These are phyloP conservation scores for Lactarius deliciosus DNA, from an alignment of 768 basidiomycete species.

Conservation along the genomic window DNA sequence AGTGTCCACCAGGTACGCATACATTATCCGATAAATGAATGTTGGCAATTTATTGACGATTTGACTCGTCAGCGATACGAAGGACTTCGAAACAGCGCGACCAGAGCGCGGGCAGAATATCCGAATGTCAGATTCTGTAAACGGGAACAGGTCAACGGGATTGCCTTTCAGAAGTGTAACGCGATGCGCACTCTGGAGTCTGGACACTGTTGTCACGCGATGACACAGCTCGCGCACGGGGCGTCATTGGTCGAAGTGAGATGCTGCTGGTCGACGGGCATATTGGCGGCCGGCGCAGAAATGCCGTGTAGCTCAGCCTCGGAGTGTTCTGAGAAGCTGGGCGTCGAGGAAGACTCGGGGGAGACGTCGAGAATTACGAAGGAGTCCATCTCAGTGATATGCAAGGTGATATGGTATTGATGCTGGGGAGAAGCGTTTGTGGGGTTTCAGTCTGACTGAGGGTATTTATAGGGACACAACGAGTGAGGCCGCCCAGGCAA, in stretches of 20 bases:
- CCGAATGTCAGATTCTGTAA: too few species aligned
- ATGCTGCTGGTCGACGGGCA: not conserved
- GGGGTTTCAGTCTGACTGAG: not conserved
- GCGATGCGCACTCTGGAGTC: not conserved
- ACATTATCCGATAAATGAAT: not conserved
- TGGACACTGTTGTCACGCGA: conserved; percentile 11
- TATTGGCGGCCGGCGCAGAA: not conserved
- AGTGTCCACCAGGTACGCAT: not conserved
- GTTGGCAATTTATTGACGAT: not conserved
- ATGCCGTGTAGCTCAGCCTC: not conserved
- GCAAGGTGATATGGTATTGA: too few species aligned
- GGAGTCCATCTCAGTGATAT: conserved; percentile 1
- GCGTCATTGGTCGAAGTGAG: not conserved
- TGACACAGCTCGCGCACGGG: not conserved
- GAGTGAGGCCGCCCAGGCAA: not conserved
- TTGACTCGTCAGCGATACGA: not conserved
- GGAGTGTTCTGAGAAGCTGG: not conserved
- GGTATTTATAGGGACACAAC: not conserved
- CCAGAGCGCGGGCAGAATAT: too few species aligned
- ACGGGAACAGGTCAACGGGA: too few species aligned
- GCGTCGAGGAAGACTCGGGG: not conserved
- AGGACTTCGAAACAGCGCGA: too few species aligned
- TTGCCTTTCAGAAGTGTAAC: too few species aligned
- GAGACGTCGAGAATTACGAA: not conserved
- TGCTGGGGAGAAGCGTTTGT: not conserved